A percentile compares a stretch with the other conserved stretches of the same genome.
Evolutionary conservation across 2,329 filamentous ascomycete genomes (phyloP).

Genomic region (Penicillium aurantiogriseum): DNA sequence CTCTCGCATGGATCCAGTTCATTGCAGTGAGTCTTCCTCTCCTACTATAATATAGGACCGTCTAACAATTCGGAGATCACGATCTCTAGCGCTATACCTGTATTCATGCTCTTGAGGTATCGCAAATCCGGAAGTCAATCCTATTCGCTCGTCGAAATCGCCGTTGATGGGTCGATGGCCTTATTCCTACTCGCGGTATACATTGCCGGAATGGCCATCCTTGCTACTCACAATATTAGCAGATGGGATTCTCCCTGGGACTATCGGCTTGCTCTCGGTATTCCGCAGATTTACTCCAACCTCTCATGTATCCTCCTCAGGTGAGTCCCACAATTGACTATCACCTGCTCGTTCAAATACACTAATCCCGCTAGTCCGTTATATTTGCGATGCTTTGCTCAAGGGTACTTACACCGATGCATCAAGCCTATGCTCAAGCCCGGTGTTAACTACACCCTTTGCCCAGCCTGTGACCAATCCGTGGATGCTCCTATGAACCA

Average conservation of each 20-base stretch:
- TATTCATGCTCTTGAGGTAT: background rate
- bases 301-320: background rate
- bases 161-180: background rate
- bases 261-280: background rate
- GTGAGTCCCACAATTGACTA: background rate
- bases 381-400: background rate
- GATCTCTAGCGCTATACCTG: background rate
- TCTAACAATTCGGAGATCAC: background rate
- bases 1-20: background rate
- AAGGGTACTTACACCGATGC: background rate
- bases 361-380: background rate
- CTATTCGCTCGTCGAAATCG: background rate
- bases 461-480: background rate
- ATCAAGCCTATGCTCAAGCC: background rate
- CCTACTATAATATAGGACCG: background rate
- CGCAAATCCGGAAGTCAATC: background rate
- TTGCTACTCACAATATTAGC: background rate
- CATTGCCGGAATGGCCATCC: background rate
- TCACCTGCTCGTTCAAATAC: too few species aligned
- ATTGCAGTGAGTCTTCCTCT: background rate
- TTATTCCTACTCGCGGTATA: background rate
- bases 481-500: background rate
- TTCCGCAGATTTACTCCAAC: conserved; percentile 4
- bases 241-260: background rate
- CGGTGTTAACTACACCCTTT: background rate